Evolutionary conservation across 768 basidiomycete species (phyloP), one percentile per base, ranked within the genome.

Genomic region (Grammothele lineata): DNA sequence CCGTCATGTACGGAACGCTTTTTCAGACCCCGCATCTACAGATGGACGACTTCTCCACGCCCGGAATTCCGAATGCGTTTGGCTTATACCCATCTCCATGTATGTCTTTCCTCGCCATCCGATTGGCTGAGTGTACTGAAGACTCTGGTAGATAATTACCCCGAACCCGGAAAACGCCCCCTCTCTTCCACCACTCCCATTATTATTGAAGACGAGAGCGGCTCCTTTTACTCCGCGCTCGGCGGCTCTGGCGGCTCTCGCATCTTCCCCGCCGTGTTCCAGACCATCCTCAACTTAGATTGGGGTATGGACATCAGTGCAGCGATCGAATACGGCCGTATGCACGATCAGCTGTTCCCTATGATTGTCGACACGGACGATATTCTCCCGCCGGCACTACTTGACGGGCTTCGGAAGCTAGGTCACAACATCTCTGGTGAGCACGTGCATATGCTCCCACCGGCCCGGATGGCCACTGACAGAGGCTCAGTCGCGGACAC

Each of bases 41-140:
- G 78, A 89, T 92, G 87, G 90, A 92, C 53, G 95, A 98, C 64
- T 97, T 97, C 63, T 87, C 92, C 10, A 83, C 72, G 1, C 94
- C 93, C 1, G 92, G 87, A 3, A 64, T 66, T n/a, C 78, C 90
- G 5, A 95, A 96, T 56, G 80, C 72, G 2, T 95, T 92, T 59
- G 92, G 88, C 0, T 67, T 94, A 38, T 81, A 70, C 68, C 85
- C 92, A 15, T 90, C 87, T 14, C 88, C 87, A 5, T 91, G 88
- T 87, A 62, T 47, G 77, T 62, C 21, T 46, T 26, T 7, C 33
- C 36, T 17, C n/a, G 17, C 15, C 5, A 10, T 34, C 14, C 4
- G 8, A 11, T 7, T 17, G 42, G 6, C 15, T 3, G 15, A 4
- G 12, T 9, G 22, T 35, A 7, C 11, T 33, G 40, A 33, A 12